phyloP scores from a whole-genome alignment of 768 basidiomycete genomes.

The Trametes maxima region DNA sequence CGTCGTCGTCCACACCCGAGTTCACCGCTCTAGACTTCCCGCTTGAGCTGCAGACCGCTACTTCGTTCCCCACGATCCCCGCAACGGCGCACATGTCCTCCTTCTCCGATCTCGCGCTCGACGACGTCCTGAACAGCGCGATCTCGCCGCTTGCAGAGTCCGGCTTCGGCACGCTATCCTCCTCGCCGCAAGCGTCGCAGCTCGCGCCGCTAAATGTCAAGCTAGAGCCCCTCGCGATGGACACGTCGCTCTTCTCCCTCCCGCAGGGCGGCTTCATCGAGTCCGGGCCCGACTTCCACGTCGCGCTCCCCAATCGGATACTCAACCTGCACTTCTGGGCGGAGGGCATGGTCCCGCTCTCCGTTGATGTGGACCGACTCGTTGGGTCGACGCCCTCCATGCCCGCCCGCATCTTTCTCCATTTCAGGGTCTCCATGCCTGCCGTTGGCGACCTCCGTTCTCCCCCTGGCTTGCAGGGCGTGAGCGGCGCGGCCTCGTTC shows the following conservation, averaged over 20 bases:
- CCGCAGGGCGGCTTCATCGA: slow-evolving; percentile 22
- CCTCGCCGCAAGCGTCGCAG: slow-evolving; percentile 17
- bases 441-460: slow-evolving; percentile 54
- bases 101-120: slow-evolving; percentile 16
- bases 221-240: slow-evolving; percentile 33
- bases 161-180: slow-evolving; percentile 12
- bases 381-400: slow-evolving; percentile 39
- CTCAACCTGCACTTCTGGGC: slow-evolving; percentile 56
- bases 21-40: slow-evolving; percentile 24
- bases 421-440: slow-evolving; percentile 60
- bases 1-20: slow-evolving; percentile 37
- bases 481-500: slow-evolving; percentile 59
- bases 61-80: slow-evolving; percentile 16
- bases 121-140: slow-evolving; percentile 12
- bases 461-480: slow-evolving; percentile 63
- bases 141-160: slow-evolving; percentile 13
- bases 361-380: slow-evolving; percentile 61
- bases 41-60: slow-evolving; percentile 8
- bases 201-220: slow-evolving; percentile 25
- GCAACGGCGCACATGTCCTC: slow-evolving; percentile 6
- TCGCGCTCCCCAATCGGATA: slow-evolving; percentile 38
- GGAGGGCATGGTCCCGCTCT: slow-evolving; percentile 68
- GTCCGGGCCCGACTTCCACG: slow-evolving; percentile 18
- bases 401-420: slow-evolving; percentile 48
- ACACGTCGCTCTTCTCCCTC: slow-evolving; percentile 28